Evolutionary conservation across 441 rosid genomes (phyloP).

Genomic region (Eruca vesicaria): DNA sequence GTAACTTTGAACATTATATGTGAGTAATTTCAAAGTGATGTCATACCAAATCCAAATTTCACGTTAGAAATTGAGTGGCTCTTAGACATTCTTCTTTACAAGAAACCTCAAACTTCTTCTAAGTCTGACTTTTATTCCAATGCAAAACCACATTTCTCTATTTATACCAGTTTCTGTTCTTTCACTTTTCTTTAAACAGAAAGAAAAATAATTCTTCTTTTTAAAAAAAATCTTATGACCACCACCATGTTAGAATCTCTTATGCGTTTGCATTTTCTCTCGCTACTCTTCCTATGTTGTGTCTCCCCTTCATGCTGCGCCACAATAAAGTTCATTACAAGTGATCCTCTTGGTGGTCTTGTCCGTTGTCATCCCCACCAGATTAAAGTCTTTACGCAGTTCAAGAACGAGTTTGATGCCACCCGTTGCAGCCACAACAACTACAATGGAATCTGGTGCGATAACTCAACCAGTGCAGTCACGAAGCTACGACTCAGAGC

Average conservation of each 20-base stretch:
- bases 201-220: not conserved
- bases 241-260: not conserved
- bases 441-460: not conserved
- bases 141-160: not conserved
- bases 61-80: not conserved
- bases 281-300: not conserved
- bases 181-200: not conserved
- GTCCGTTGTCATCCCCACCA: not conserved
- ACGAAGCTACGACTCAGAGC: not conserved
- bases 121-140: not conserved
- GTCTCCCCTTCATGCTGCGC: not conserved
- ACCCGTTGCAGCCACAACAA: not conserved
- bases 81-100: not conserved
- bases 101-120: not conserved
- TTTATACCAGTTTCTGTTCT: not conserved
- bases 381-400: not conserved
- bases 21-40: not conserved
- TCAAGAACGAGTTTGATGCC: conserved; percentile 1
- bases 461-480: not conserved
- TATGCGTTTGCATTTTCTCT: conserved; percentile 6
- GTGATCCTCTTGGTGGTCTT: not conserved
- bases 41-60: not conserved
- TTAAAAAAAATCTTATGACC: not conserved
- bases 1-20: not conserved
- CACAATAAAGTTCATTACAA: not conserved